Evolutionary conservation across 2,329 filamentous ascomycete genomes (phyloP).

Genomic region (Apiospora koreana): DNA sequence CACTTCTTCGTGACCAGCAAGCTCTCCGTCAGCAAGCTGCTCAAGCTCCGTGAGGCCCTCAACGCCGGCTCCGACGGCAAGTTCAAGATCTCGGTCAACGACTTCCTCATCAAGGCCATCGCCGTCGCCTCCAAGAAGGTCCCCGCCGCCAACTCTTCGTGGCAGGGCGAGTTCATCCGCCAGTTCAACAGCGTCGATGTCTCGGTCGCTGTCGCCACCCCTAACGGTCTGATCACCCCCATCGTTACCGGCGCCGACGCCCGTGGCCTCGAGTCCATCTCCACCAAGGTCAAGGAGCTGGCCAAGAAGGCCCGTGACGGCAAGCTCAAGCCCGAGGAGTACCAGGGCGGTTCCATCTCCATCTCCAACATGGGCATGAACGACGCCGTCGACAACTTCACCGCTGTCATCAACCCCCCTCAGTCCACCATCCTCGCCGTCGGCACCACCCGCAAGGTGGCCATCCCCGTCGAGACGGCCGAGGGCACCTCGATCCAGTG

Average conservation of each 20-base stretch:
- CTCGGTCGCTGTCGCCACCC: constrained; percentile 92
- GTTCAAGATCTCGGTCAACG: constrained; percentile 99
- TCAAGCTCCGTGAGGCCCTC: constrained; percentile 92
- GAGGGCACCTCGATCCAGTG: constrained; percentile 81
- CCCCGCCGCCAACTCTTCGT: constrained; percentile 92
- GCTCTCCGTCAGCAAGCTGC: constrained; percentile 90
- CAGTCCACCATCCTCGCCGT: constrained; percentile 95
- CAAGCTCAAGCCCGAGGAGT: constrained; percentile 99
- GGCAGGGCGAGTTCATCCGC: constrained; percentile 87
- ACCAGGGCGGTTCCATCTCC: constrained; percentile 98
- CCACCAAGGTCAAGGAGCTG: constrained; percentile 88
- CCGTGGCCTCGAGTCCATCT: constrained; percentile 87
- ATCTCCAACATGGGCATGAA: constrained; percentile 99
- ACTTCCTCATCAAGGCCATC: constrained; percentile 98
- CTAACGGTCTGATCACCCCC: constrained; percentile 92
- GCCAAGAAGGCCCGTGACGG: constrained; percentile 94
- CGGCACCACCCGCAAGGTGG: constrained; percentile 93
- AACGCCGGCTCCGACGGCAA: constrained; percentile 87
- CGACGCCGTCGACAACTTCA: constrained; percentile 92
- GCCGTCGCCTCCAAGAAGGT: constrained; percentile 89
- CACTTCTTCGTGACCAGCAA: constrained; percentile 96
- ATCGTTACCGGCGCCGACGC: constrained; percentile 89
- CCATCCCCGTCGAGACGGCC: constrained; percentile 81
- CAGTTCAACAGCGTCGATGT: constrained; percentile 93
- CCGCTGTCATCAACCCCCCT: constrained; percentile 97